Percentiles rank a stretch among this genome's conserved stretches.
These are phyloP conservation scores for Exidia glandulosa DNA, from an alignment of 768 basidiomycete species.

Conservation along the genomic window DNA sequence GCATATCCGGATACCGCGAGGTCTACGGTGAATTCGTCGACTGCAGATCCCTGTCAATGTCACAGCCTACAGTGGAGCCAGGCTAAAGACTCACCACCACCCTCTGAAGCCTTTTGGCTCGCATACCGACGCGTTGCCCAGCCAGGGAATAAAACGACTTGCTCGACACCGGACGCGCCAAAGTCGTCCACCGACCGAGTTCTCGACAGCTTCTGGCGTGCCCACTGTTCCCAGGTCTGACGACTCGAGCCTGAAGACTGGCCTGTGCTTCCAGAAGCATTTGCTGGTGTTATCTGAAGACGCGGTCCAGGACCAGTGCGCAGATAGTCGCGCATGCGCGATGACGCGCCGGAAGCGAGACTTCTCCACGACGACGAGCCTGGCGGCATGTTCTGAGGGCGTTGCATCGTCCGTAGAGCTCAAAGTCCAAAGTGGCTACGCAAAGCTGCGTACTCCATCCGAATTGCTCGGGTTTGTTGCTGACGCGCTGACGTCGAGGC, in stretches of 20 bases:
- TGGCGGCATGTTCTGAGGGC: not conserved
- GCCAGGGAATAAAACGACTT: constrained; percentile 61
- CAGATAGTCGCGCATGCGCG: not conserved
- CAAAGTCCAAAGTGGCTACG: too few species aligned
- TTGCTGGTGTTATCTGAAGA: constrained; percentile 9
- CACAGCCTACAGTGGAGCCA: not conserved
- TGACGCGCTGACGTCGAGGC: too few species aligned
- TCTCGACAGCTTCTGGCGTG: constrained; percentile 41
- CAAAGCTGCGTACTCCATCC: too few species aligned
- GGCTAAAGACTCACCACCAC: not conserved
- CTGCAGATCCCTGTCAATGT: constrained; percentile 16
- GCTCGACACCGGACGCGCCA: constrained; percentile 27
- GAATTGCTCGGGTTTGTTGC: too few species aligned
- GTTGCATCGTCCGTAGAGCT: too few species aligned
- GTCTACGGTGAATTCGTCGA: constrained; percentile 52
- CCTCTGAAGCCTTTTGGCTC: constrained; percentile 1
- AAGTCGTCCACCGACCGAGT: constrained; percentile 14
- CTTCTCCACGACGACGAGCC: not conserved
- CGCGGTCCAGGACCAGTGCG: not conserved
- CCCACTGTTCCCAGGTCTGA: constrained; percentile 53
- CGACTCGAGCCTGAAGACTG: constrained; percentile 14
- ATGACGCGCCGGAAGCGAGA: not conserved
- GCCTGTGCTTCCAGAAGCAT: too few species aligned
- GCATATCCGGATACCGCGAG: constrained; percentile 73
- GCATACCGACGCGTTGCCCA: constrained; percentile 57